Evolutionary conservation across 768 basidiomycete genomes (phyloP), one percentile per base, ranked within the genome.

Genomic region (Trametes meyenii): DNA sequence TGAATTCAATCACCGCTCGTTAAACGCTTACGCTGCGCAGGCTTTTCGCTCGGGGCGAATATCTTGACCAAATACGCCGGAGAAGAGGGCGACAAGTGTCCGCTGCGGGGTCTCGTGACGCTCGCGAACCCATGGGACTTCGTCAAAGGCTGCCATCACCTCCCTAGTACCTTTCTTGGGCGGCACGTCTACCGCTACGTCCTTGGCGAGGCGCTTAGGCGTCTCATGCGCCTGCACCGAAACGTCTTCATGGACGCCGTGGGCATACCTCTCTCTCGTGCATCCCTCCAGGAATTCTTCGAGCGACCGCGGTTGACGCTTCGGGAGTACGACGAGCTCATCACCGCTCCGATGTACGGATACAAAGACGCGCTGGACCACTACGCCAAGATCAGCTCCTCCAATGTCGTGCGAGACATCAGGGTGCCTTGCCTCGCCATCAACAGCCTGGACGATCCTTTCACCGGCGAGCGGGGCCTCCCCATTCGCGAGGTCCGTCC

Each of bases 81-180:
- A 5, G 69, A 70, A 49, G 69, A 70, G 57, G 69, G 69, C 51
- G 61, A 61, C 14, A 16, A 36, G 7, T 70, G 69, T 26, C 69
- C 69, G 1, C 55, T 70, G 13, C 60, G 46, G 13, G 66, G 39
- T n/a, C 57, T 64, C 7, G 66, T 69, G 7, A 58, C 55, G 13
- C 61, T 70, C 23, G 69, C 69, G 12, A 70, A 70, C 45, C 60
- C 64, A 6, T 70, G 67, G 67, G 62, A 70, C 50, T 70, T 68
- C 60, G 42, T 55, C 5, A 17, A 49, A n/a, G 69, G 65, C 19
- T 33, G 45, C 16, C 23, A 48, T 7, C 61, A 63, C 38, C 54
- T 67, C 13, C 53, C 17, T n/a, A 56, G 64, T 40, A 64, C 63
- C 0, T 50, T 62, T 44, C 11, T 58, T 12, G 64, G 64, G 33